Evolutionary conservation across 176 grass and related monocot species (phyloP).

Genomic region (Saccharum spontaneum): DNA sequence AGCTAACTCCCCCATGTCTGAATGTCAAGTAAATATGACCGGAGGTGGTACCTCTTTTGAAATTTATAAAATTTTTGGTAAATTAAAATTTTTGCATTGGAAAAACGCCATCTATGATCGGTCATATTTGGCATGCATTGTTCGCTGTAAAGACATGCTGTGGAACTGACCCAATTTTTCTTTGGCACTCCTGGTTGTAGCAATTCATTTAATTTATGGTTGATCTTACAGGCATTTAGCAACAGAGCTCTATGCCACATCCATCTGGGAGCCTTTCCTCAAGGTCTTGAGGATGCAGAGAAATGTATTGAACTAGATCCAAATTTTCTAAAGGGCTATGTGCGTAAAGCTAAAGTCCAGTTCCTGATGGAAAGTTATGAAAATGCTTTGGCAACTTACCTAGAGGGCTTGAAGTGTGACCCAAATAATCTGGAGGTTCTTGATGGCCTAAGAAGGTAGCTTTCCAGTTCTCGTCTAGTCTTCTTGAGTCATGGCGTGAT

Average conservation of each 20-base stretch:
- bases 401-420: constrained; percentile 66
- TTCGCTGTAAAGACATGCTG: background rate
- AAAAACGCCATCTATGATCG: background rate
- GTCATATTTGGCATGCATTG: background rate
- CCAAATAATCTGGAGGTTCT: constrained; percentile 54
- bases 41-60: background rate
- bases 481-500: background rate
- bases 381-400: constrained; percentile 49
- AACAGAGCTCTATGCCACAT: constrained; percentile 62
- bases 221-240: constrained; percentile 43
- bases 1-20: background rate
- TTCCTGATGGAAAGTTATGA: constrained; percentile 51
- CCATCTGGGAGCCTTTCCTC: constrained; percentile 43
- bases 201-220: background rate
- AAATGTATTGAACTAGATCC: constrained; percentile 63
- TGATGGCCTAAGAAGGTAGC: constrained; percentile 55
- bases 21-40: background rate
- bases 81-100: background rate
- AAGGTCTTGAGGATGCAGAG: constrained; percentile 59
- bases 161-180: background rate
- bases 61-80: background rate
- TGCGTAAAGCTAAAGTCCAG: constrained; percentile 51
- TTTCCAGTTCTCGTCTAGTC: constrained; percentile 9
- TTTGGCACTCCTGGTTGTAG: background rate
- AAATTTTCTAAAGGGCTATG: constrained; percentile 56